Percentiles rank a stretch among this genome's conserved stretches.
Conservation (phyloP, 208 protist species). For the Lotmaria passim region DNA sequence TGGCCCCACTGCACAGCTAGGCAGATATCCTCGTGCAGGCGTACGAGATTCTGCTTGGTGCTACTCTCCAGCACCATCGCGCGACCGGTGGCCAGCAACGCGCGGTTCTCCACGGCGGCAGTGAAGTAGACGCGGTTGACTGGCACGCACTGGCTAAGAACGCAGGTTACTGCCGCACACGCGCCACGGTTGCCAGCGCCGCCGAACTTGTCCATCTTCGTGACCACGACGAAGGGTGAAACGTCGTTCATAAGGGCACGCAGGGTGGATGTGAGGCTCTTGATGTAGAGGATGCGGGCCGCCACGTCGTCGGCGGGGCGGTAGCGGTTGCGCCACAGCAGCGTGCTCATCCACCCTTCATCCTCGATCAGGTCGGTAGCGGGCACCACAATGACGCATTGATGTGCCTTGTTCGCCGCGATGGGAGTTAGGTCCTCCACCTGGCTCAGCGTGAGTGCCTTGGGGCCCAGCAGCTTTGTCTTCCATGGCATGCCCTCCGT, state of each 20-base stretch:
- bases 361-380: slow-evolving; percentile 81
- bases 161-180: slow-evolving; percentile 38
- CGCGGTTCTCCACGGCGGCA: slow-evolving; percentile 52
- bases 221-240: slow-evolving; percentile 73
- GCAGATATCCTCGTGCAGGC: slow-evolving; percentile 72
- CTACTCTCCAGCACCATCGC: slow-evolving; percentile 49
- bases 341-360: slow-evolving; percentile 59
- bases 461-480: slow-evolving; percentile 54
- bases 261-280: slow-evolving; percentile 47
- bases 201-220: slow-evolving; percentile 86
- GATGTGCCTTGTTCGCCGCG: slow-evolving; percentile 63
- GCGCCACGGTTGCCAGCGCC: slow-evolving; percentile 51
- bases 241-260: slow-evolving; percentile 63
- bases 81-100: slow-evolving; percentile 34
- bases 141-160: slow-evolving; percentile 69
- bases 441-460: slow-evolving; percentile 39
- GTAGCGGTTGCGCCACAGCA: slow-evolving; percentile 62
- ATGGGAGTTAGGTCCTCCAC: slow-evolving; percentile 46
- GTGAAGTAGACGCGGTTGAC: slow-evolving; percentile 79
- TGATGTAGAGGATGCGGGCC: slow-evolving; percentile 56
- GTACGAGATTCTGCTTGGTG: slow-evolving; percentile 57
- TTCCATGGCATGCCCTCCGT: slow-evolving; percentile 75
- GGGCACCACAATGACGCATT: slow-evolving; percentile 75
- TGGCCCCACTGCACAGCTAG: slow-evolving; percentile 64
- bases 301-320: slow-evolving; percentile 44